Percentiles rank a stretch among this genome's conserved stretches.
phyloP scores from a whole-genome alignment of 2,329 filamentous ascomycete genomes.

The Colletotrichum tropicicola region DNA sequence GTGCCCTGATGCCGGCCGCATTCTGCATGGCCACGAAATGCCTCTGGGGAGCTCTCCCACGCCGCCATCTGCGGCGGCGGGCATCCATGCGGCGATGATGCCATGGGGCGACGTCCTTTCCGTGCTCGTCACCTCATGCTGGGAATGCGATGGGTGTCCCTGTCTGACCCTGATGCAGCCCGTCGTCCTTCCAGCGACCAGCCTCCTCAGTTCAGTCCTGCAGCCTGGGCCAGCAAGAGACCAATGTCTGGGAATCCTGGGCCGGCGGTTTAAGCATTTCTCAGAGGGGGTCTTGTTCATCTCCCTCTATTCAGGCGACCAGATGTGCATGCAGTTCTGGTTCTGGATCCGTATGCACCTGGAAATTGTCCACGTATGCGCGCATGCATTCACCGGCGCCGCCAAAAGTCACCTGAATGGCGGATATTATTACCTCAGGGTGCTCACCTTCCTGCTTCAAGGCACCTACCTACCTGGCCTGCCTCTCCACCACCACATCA shows the following conservation, averaged over 20 bases:
- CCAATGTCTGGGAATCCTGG: slow-evolving; percentile 9
- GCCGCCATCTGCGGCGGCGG: too few relatives aligned
- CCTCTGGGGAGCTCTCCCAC: too few relatives aligned
- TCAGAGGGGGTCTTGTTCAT: background rate
- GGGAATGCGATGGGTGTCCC: slow-evolving; percentile 17
- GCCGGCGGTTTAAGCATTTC: too few relatives aligned
- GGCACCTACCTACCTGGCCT: background rate
- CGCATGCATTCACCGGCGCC: background rate
- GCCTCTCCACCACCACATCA: background rate
- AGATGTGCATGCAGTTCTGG: background rate
- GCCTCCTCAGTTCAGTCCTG: background rate
- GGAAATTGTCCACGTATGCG: background rate
- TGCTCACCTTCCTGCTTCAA: background rate
- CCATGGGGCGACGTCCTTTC: slow-evolving; percentile 1
- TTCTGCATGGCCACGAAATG: background rate
- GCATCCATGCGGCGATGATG: slow-evolving; percentile 3
- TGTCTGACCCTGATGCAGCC: slow-evolving; percentile 12
- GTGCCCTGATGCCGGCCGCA: background rate
- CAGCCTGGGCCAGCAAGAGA: background rate
- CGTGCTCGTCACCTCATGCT: slow-evolving; percentile 13
- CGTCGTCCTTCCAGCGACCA: too few relatives aligned
- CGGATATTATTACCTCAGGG: background rate
- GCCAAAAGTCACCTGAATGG: background rate
- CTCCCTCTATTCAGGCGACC: background rate
- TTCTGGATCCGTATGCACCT: background rate